phyloP scores from a whole-genome alignment of 768 basidiomycete genomes.

The Baorangia bicolor region DNA sequence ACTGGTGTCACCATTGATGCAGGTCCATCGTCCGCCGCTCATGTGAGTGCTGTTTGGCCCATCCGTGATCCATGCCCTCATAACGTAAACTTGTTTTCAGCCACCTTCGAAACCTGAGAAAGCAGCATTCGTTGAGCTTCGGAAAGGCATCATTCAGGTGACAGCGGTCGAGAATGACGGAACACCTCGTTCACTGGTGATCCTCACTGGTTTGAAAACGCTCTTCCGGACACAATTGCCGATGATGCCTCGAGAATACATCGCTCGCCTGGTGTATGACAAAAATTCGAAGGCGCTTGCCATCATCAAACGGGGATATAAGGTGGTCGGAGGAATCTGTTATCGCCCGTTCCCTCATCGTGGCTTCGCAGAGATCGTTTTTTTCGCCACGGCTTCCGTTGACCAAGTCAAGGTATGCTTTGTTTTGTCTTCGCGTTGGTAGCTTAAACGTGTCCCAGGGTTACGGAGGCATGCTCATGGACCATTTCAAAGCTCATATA shows the following conservation, averaged over 20 bases:
- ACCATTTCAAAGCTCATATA: slow-evolving; percentile 94
- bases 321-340: slow-evolving; percentile 97
- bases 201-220: slow-evolving; percentile 93
- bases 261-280: slow-evolving; percentile 93
- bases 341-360: slow-evolving; percentile 95
- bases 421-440: neutral
- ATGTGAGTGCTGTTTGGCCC: slow-evolving; percentile 37
- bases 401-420: slow-evolving; percentile 90
- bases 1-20: slow-evolving; percentile 81
- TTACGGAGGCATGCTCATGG: slow-evolving; percentile 98
- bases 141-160: slow-evolving; percentile 79
- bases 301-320: slow-evolving; percentile 91
- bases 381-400: slow-evolving; percentile 94
- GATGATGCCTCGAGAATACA: slow-evolving; percentile 99
- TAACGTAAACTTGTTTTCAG: slow-evolving; percentile 33
- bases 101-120: slow-evolving; percentile 66
- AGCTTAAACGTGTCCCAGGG: slow-evolving; percentile 53
- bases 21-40: slow-evolving; percentile 43
- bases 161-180: slow-evolving; percentile 83
- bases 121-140: slow-evolving; percentile 75
- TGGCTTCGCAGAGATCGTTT: slow-evolving; percentile 96
- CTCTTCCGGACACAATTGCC: slow-evolving; percentile 97
- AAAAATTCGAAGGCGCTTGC: slow-evolving; percentile 89
- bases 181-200: slow-evolving; percentile 70
- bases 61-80: neutral